Evolutionary conservation across 2,329 filamentous ascomycete species (phyloP).

Genomic region (Neofusicoccum sp.): DNA sequence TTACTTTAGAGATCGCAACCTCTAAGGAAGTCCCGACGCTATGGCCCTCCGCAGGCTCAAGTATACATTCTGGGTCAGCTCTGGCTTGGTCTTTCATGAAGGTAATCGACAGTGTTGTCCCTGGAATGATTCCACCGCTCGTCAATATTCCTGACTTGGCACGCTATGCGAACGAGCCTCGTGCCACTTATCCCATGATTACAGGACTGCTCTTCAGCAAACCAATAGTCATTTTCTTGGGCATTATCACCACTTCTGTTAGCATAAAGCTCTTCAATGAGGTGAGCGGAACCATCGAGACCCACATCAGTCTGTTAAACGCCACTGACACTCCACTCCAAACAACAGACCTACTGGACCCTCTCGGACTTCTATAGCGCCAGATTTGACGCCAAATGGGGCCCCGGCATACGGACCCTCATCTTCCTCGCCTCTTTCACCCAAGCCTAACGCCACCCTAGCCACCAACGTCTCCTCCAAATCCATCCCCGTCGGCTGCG

Average conservation of each 20-base stretch:
- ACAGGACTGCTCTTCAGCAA: constrained; percentile 40
- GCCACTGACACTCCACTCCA: neutral
- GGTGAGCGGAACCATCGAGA: constrained; percentile 24
- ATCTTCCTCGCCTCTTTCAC: constrained; percentile 38
- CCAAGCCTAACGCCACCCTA: constrained; percentile 41
- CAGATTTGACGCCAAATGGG: constrained; percentile 40
- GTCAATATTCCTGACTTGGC: constrained; percentile 44
- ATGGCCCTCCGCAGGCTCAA: neutral
- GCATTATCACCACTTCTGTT: constrained; percentile 39
- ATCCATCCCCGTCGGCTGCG: constrained; percentile 30
- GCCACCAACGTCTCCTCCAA: constrained; percentile 37
- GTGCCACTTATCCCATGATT: constrained; percentile 29
- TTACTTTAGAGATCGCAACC: no score
- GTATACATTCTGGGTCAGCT: neutral
- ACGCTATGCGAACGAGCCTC: constrained; percentile 33
- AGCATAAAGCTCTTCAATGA: constrained; percentile 33
- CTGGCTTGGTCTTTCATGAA: constrained; percentile 7
- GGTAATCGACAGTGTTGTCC: constrained; percentile 10
- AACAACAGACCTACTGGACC: constrained; percentile 36
- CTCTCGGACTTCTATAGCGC: constrained; percentile 43
- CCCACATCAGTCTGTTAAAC: neutral
- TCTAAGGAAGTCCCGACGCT: neutral
- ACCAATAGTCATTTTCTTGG: constrained; percentile 41
- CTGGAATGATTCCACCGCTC: constrained; percentile 30
- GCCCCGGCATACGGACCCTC: constrained; percentile 34